Percentiles rank a stretch among this genome's conserved stretches.
These are phyloP conservation scores for Cladophialophora yegresii DNA, from an alignment of 2,329 filamentous ascomycete species.

Conservation along the genomic window DNA sequence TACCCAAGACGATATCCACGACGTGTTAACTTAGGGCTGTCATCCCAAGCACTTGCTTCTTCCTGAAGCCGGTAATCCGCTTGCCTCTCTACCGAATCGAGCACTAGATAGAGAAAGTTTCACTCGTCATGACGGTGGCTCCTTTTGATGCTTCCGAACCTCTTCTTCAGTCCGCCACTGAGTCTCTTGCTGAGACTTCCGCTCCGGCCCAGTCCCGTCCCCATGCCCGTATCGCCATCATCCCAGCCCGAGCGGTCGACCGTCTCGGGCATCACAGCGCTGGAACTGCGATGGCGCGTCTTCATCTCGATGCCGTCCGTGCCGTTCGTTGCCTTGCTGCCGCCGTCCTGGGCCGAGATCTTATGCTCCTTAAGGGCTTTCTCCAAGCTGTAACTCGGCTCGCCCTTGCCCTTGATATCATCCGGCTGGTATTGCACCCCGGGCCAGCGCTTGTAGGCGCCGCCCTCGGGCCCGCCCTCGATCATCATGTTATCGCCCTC, in stretches of 20 bases:
- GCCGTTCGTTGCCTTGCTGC: conserved; percentile 11
- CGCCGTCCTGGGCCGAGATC: conserved; percentile 19
- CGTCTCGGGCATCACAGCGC: conserved; percentile 13
- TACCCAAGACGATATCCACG: neutral
- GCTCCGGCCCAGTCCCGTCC: conserved; percentile 21
- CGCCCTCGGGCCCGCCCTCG: conserved; percentile 66
- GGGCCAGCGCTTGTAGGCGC: conserved; percentile 76
- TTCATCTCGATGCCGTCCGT: conserved; percentile 35
- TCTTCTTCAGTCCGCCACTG: conserved; percentile 34
- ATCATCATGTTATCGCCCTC: conserved; percentile 87
- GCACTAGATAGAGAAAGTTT: neutral
- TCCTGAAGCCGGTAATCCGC: too few relatives aligned
- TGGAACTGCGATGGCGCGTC: conserved; percentile 19
- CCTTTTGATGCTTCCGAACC: conserved; percentile 36
- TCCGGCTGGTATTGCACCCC: conserved; percentile 67
- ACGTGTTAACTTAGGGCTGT: too few relatives aligned
- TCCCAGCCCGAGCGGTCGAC: conserved; percentile 22
- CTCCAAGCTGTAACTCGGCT: conserved; percentile 72
- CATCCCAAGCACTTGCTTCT: too few relatives aligned
- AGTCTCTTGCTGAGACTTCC: conserved; percentile 33
- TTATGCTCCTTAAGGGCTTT: conserved; percentile 65
- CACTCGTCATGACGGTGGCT: conserved; percentile 18
- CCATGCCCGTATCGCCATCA: conserved; percentile 19
- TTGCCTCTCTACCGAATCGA: too few relatives aligned
- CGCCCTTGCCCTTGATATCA: conserved; percentile 80